A percentile compares a stretch with the other conserved stretches of the same genome.
These are phyloP conservation scores for Pyrenophora teres DNA, from an alignment of 2,329 filamentous ascomycete species.

Conservation along the genomic window DNA sequence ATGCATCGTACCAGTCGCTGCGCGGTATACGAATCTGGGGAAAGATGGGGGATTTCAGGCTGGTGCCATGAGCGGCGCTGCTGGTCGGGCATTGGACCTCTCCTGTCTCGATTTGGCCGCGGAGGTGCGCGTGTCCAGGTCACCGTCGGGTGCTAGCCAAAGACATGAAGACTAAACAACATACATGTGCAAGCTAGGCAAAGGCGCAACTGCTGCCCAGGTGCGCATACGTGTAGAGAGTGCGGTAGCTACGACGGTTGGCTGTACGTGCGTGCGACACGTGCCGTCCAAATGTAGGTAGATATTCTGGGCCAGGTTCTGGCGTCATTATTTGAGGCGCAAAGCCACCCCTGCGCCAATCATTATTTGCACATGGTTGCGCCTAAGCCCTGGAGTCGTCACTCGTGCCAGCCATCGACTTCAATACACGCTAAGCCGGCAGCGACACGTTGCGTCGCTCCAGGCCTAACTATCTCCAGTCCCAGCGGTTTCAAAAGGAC, in stretches of 20 bases:
- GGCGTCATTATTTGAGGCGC: slow-evolving; percentile 26
- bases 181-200: slow-evolving; percentile 18
- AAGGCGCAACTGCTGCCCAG: slow-evolving; percentile 9
- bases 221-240: slow-evolving; percentile 12
- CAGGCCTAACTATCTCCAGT: neutral
- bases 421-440: neutral
- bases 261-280: slow-evolving; percentile 16
- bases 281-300: slow-evolving; percentile 18
- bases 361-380: slow-evolving; percentile 11
- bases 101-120: slow-evolving; percentile 19
- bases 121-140: slow-evolving; percentile 19
- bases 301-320: slow-evolving; percentile 3
- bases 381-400: neutral
- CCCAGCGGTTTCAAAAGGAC: neutral
- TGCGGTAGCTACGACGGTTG: slow-evolving; percentile 21
- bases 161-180: slow-evolving; percentile 18
- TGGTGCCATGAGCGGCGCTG: slow-evolving; percentile 42
- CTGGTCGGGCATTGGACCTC: slow-evolving; percentile 38
- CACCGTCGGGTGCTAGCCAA: slow-evolving; percentile 14
- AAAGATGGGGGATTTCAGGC: slow-evolving; percentile 44
- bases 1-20: slow-evolving; percentile 54
- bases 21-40: slow-evolving; percentile 59
- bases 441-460: neutral
- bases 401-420: neutral
- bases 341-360: slow-evolving; percentile 31